phyloP scores from a whole-genome alignment of 441 rosid species.

The Capsella rubella region DNA sequence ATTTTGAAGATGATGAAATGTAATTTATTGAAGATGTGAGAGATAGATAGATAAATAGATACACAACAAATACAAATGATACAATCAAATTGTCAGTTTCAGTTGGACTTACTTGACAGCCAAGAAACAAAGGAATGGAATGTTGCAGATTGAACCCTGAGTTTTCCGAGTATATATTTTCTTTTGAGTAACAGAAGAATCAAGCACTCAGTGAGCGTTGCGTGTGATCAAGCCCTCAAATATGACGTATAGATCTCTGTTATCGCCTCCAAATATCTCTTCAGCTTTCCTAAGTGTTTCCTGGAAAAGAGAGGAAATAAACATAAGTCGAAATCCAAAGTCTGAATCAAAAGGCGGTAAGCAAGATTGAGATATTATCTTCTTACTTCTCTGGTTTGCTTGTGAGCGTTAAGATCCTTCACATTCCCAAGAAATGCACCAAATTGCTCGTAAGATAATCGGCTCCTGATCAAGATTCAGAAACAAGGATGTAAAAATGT shows the following conservation, averaged over 20 bases:
- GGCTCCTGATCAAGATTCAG: constrained; percentile 61
- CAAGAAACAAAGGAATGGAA: constrained; percentile 34
- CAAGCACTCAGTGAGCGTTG: constrained; percentile 55
- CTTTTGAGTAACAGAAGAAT: constrained; percentile 26
- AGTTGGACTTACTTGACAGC: constrained; percentile 31
- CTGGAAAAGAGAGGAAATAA: constrained; percentile 46
- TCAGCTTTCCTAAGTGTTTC: constrained; percentile 85
- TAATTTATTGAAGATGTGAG: constrained; percentile 14
- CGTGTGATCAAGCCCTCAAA: constrained; percentile 88
- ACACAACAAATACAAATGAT: constrained; percentile 19
- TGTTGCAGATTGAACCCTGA: constrained; percentile 28
- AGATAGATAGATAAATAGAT: constrained; percentile 17
- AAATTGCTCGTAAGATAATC: constrained; percentile 89
- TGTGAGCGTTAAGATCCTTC: constrained; percentile 89
- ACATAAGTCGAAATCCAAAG: background rate
- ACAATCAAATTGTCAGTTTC: constrained; percentile 33
- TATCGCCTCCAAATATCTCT: constrained; percentile 80
- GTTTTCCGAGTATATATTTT: constrained; percentile 7
- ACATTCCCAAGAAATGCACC: constrained; percentile 90
- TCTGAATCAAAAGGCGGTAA: background rate
- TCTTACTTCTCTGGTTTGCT: constrained; percentile 83
- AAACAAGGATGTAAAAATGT: background rate
- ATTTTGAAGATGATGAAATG: constrained; percentile 20
- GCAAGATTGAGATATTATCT: constrained; percentile 1
- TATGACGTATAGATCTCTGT: constrained; percentile 75